Base-by-base conservation (phyloP, 179 eudicot genomes). In the Pouteria campechiana region DNA sequence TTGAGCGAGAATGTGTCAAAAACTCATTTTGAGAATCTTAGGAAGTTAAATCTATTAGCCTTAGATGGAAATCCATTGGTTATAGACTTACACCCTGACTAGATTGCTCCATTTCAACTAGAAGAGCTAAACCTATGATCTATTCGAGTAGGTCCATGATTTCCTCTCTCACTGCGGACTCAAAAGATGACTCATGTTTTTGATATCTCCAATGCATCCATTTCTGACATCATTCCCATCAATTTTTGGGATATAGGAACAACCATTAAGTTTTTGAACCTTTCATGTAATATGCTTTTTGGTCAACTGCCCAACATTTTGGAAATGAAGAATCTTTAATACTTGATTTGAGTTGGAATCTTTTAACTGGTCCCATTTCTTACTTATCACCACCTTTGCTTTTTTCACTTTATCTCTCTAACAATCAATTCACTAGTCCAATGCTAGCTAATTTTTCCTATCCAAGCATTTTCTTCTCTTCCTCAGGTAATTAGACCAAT, bases 101-200 rank as follows among this genome's bases (percentile, higher is more conserved):
- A 57, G 57, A 20, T 20, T 32, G 57, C 64, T 23, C 58, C 68
- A 31, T 70, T 62, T 37, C 50, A 39, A 13, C 18, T 71, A 45
- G 11, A 25, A 0, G 14, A 10, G 3, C 36, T 70, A 34, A 31
- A 22, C 7, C 46, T 65, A 7, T 42, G 49, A 38, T 32, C 47
- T 19, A 57, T 68, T 38, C 48, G 25, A 10, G 2, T 66, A 36
- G 73, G 69, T 10, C 47, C 50, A 20, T 41, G 3, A 14, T 71
- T 71, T 18, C 77, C 77, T 7, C 2, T n/a, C 12, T 71, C 69
- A 73, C 52, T 71, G 36, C 34, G 30, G 33, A 62, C 47, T 7
- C 73, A 62, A 19, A 50, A 5, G 8, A 15, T 16, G 6, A 35
- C 40, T 44, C 15, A 12, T 1, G 5, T 14, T 4, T 55, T 70